Percentiles rank a stretch among this genome's conserved stretches.
Conservation (phyloP, 1,139 yeast genomes). For the Lodderomyces jiufengensis region DNA sequence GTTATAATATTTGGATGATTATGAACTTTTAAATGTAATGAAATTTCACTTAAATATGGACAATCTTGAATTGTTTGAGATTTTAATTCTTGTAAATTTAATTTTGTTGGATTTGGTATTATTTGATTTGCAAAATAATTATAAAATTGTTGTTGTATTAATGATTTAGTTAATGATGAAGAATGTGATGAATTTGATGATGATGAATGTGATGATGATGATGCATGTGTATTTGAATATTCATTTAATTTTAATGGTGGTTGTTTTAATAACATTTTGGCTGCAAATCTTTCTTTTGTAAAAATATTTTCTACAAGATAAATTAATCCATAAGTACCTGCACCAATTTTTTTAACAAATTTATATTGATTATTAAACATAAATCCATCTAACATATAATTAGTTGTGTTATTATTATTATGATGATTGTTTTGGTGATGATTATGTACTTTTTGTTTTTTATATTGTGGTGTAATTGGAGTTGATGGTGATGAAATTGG, state of each 20-base stretch:
- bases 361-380: conserved; percentile 18
- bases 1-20: conserved; percentile 72
- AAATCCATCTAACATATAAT: conserved; percentile 23
- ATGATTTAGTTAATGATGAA: conserved; percentile 28
- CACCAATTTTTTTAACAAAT: conserved; percentile 62
- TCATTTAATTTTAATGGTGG: conserved; percentile 16
- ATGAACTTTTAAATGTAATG: conserved; percentile 71
- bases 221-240: conserved; percentile 6
- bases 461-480: conserved; percentile 3
- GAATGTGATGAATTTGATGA: conserved; percentile 31
- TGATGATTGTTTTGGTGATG: conserved; percentile 3
- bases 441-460: conserved; percentile 5
- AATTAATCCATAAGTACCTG: conserved; percentile 87
- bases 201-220: conserved; percentile 22
- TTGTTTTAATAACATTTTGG: conserved; percentile 65
- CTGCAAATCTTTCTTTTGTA: conserved; percentile 57
- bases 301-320: conserved; percentile 60
- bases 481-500: neutral
- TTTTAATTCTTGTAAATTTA: conserved; percentile 43
- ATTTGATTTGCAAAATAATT: conserved; percentile 26
- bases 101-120: conserved; percentile 18
- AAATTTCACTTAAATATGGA: conserved; percentile 61
- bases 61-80: conserved; percentile 36
- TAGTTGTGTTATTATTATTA: conserved; percentile 5
- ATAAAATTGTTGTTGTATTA: conserved; percentile 28